Conservation (phyloP, 768 basidiomycete species). For the Lentinula aciculospora region DNA sequence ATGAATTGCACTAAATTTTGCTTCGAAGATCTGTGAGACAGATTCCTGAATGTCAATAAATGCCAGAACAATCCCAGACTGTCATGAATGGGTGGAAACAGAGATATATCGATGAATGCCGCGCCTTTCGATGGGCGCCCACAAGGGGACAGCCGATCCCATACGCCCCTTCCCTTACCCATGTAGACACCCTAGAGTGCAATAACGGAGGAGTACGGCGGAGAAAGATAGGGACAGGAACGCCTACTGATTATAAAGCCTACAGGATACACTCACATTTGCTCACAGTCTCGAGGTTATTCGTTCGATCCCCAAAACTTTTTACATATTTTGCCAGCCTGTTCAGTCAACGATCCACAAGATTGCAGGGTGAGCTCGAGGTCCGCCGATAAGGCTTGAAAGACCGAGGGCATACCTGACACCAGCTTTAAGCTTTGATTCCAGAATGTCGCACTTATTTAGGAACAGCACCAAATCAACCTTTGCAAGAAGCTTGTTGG, state of each 20-base stretch:
- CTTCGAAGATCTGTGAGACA: constrained; percentile 50
- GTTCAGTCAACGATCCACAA: background rate
- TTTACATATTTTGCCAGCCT: constrained; percentile 65
- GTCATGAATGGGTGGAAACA: background rate
- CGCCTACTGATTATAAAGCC: background rate
- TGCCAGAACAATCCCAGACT: background rate
- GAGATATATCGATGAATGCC: too few relatives aligned
- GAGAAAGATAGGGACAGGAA: background rate
- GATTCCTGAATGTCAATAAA: background rate
- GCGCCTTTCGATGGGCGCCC: too few relatives aligned
- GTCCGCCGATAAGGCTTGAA: background rate
- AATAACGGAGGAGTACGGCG: background rate
- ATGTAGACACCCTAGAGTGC: background rate
- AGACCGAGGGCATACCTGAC: constrained; percentile 28
- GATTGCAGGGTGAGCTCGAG: background rate
- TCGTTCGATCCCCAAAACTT: constrained; percentile 65
- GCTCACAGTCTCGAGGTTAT: constrained; percentile 63
- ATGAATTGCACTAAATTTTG: constrained; percentile 73
- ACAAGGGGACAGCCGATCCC: too few relatives aligned
- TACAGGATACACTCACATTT: constrained; percentile 49
- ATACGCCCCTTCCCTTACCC: too few relatives aligned
- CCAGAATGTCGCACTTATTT: constrained; percentile 84
- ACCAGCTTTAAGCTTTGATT: constrained; percentile 60
- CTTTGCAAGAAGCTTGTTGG: constrained; percentile 72
- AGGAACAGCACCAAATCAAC: constrained; percentile 83